A percentile compares a stretch with the other conserved stretches of the same genome.
phyloP scores from a whole-genome alignment of 2,329 filamentous ascomycete species.

The Penicillium palitans region DNA sequence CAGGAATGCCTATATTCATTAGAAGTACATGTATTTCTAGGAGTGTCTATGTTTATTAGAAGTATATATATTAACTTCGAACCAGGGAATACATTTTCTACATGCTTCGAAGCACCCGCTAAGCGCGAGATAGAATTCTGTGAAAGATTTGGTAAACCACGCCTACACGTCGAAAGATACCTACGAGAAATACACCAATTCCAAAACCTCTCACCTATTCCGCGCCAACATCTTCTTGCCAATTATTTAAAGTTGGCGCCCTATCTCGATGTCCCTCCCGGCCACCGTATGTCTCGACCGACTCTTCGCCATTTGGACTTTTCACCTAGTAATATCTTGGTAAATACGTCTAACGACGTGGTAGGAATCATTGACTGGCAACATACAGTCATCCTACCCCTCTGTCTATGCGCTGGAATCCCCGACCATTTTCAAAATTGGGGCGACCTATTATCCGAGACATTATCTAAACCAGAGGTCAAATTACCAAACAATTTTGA shows the following conservation, averaged over 20 bases:
- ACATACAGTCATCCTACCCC: constrained; percentile 30
- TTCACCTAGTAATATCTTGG: constrained; percentile 34
- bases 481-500: constrained; percentile 28
- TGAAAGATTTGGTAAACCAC: constrained; percentile 24
- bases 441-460: constrained; percentile 32
- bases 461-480: constrained; percentile 24
- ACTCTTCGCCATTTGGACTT: constrained; percentile 30
- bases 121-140: constrained; percentile 29
- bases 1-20: not conserved
- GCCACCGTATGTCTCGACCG: constrained; percentile 22
- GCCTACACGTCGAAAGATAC: constrained; percentile 23
- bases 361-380: constrained; percentile 36
- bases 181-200: constrained; percentile 25
- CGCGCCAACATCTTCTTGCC: constrained; percentile 17
- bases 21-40: not conserved
- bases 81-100: constrained; percentile 14
- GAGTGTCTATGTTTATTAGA: not conserved
- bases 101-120: constrained; percentile 24
- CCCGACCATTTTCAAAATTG: constrained; percentile 39
- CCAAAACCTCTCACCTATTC: constrained; percentile 11
- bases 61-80: constrained; percentile 4
- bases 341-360: constrained; percentile 29
- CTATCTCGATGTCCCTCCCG: constrained; percentile 17
- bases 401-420: constrained; percentile 32
- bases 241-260: constrained; percentile 21